A percentile compares a stretch with the other conserved stretches of the same genome.
Evolutionary conservation across 805 yeast species (phyloP).

Genomic region (Starmerella sp.): DNA sequence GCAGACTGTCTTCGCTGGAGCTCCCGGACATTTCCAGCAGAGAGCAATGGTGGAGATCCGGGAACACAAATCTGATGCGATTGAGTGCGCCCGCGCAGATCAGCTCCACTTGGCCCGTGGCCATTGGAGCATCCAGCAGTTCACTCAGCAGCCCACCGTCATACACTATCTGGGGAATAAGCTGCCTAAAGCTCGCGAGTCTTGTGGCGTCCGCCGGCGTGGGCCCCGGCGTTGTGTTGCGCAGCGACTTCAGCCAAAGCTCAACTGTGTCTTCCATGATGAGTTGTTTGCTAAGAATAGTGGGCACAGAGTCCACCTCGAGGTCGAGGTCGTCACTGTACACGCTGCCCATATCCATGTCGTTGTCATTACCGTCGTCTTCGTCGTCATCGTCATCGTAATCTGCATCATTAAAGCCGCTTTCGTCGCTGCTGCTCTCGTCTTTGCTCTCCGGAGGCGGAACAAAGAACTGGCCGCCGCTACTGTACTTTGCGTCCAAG

Average conservation of each 20-base stretch:
- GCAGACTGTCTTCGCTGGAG: background rate
- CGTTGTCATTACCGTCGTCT: constrained; percentile 5
- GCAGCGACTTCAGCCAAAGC: constrained; percentile 8
- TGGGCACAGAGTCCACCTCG: background rate
- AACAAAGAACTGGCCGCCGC: constrained; percentile 84
- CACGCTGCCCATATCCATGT: background rate
- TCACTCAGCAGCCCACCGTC: constrained; percentile 25
- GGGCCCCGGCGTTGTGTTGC: background rate
- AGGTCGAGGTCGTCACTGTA: background rate
- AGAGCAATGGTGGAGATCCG: constrained; percentile 1
- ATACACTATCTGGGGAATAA: constrained; percentile 31
- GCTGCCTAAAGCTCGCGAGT: constrained; percentile 19
- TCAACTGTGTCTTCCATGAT: constrained; percentile 2
- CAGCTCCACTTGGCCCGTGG: constrained; percentile 5
- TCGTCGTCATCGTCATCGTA: constrained; percentile 6
- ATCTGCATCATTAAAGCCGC: background rate
- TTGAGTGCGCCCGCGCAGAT: constrained; percentile 5
- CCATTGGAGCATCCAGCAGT: constrained; percentile 11
- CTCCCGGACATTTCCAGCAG: background rate
- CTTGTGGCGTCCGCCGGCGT: constrained; percentile 15
- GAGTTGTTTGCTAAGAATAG: background rate
- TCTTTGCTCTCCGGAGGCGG: constrained; percentile 13
- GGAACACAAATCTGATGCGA: constrained; percentile 6
- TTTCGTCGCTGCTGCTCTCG: constrained; percentile 15
- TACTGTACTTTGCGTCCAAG: constrained; percentile 75